These are phyloP conservation scores for Fusarium avenaceum DNA, from an alignment of 2,329 filamentous ascomycete genomes.

Conservation along the genomic window DNA sequence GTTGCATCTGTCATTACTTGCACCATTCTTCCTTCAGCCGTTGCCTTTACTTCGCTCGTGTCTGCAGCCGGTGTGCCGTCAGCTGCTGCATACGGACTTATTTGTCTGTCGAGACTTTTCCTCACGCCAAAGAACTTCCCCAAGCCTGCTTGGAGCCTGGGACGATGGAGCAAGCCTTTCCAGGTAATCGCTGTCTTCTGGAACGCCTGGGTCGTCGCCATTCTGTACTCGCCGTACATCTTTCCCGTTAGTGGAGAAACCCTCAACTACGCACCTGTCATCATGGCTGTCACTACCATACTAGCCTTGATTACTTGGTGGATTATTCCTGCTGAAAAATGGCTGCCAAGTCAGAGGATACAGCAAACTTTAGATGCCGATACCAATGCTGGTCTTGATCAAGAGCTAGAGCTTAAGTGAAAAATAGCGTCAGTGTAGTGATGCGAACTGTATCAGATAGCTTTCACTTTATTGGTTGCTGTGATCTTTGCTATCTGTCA, in stretches of 20 bases:
- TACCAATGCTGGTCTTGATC: no score
- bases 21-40: neutral
- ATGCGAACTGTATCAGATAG: no score
- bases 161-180: neutral
- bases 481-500: no score
- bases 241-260: constrained; percentile 7
- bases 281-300: constrained; percentile 6
- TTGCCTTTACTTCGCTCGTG: constrained; percentile 1
- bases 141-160: constrained; percentile 13
- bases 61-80: neutral
- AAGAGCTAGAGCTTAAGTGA: no score
- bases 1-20: neutral
- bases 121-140: constrained; percentile 8
- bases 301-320: constrained; percentile 2
- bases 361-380: constrained; percentile 9
- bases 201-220: neutral
- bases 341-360: constrained; percentile 2
- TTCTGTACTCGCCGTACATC: neutral
- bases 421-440: no score
- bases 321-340: neutral
- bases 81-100: constrained; percentile 5
- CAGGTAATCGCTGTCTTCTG: neutral
- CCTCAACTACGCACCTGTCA: neutral
- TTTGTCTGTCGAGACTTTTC: neutral
- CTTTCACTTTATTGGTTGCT: no score